Evolutionary conservation across 345 rosid genomes (phyloP).

Genomic region (Euphorbia tirucalli): DNA sequence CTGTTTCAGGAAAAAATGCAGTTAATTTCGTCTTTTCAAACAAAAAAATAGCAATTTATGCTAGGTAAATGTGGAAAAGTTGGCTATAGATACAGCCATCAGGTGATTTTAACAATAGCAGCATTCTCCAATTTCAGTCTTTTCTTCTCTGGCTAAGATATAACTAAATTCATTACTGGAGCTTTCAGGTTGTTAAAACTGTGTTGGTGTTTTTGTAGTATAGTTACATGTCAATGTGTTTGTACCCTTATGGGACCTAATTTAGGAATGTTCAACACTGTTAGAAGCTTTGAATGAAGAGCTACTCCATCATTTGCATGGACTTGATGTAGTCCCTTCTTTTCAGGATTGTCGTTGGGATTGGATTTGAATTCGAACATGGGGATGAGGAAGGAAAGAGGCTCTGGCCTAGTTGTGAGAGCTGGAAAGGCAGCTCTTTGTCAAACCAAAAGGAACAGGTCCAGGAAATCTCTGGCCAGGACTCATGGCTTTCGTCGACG

Average conservation of each 20-base stretch:
- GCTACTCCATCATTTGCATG: conserved; percentile 2
- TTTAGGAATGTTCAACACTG: background rate
- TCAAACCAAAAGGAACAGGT: conserved; percentile 86
- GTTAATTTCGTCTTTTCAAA: background rate
- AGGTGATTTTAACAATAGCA: too few species aligned
- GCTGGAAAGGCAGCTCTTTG: conserved; percentile 86
- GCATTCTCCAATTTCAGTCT: too few species aligned
- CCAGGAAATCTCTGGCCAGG: conserved; percentile 87
- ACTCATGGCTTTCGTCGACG: conserved; percentile 89
- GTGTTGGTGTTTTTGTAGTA: too few species aligned
- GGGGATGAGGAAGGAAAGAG: conserved; percentile 36
- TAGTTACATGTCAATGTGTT: background rate
- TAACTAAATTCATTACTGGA: too few species aligned
- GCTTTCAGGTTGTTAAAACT: too few species aligned
- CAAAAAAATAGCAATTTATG: background rate
- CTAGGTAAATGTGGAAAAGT: too few species aligned
- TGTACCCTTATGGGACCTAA: background rate
- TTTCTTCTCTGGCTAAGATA: too few species aligned
- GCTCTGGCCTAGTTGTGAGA: conserved; percentile 72
- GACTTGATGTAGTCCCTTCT: background rate
- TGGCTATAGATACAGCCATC: too few species aligned
- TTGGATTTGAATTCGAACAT: conserved; percentile 42
- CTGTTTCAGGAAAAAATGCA: background rate
- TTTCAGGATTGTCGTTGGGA: conserved; percentile 66
- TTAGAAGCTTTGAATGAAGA: conserved; percentile 1